Evolutionary conservation across 2,329 filamentous ascomycete genomes (phyloP), one percentile per base, ranked within the genome.

Genomic region (Fusarium tuaranense): DNA sequence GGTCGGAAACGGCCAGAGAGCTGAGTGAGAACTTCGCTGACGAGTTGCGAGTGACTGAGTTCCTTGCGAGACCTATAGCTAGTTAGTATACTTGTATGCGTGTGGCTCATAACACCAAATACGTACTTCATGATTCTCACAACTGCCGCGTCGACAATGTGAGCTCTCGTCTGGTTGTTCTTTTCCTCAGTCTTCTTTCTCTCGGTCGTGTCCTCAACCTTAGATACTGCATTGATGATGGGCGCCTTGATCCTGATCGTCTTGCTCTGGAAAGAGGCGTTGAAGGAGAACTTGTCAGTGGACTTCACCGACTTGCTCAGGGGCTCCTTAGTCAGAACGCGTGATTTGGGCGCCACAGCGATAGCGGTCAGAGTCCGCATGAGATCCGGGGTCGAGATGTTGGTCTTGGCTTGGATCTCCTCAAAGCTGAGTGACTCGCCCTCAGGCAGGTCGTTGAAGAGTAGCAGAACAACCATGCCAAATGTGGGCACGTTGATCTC

Each of bases 401-500:
- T 94, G 1, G 95, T 98, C 76, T 89, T 88, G 7, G 90, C 92
- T 80, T 97, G 93, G 32, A 98, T 97, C 72, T 98, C 94, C 65
- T 97, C 93, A 65, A 91, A 90, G 0, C 86, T 84, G 18, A 92
- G 81, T 57, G 83, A 86, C 73, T 87, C 83, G 34, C 81, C 86
- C 7, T 88, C 86, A 3, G 81, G 81, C 0, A 97, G 79, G 41
- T 96, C 91, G 79, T 98, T 98, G 88, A 98, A 99, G 0, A 98
- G 89, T 53, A 97, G 83, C 22, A 99, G 84, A 27, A 98, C 92
- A 22, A 98, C 86, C 94, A 98, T 98, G 78, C 92, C 95, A 81
- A 97, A 97, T 0, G 97, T 98, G 2, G 95, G 93, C 22, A 97
- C 95, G 71, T 95, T 98, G 65, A 99, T 87, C 78, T 99, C 97